A percentile compares a stretch with the other conserved stretches of the same genome.
These are phyloP conservation scores for Viola pubescens DNA, from an alignment of 441 rosid species.

Conservation along the genomic window DNA sequence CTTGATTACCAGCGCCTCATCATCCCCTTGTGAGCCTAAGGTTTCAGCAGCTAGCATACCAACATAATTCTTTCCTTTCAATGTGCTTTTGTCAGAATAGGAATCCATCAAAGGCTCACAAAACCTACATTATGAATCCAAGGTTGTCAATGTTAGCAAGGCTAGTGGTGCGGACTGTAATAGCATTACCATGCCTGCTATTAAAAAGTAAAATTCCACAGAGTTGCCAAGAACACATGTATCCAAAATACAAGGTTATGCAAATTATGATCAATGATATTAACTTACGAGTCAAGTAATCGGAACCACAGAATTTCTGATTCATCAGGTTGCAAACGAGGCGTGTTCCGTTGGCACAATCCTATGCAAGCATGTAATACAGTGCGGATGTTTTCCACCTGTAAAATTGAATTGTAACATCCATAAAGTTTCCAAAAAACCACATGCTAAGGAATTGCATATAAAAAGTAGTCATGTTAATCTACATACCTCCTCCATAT, in stretches of 20 bases:
- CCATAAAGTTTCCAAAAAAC: constrained; percentile 8
- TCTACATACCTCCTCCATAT: constrained; percentile 55
- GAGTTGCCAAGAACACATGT: neutral
- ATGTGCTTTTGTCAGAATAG: constrained; percentile 27
- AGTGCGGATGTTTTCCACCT: constrained; percentile 60
- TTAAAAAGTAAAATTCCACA: neutral
- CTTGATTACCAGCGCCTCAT: constrained; percentile 36
- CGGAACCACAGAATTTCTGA: constrained; percentile 96
- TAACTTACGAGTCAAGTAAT: constrained; percentile 87
- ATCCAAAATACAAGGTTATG: neutral
- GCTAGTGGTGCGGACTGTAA: neutral
- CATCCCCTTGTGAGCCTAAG: constrained; percentile 37
- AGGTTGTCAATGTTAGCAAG: neutral
- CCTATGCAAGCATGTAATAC: constrained; percentile 73
- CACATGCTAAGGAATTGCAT: constrained; percentile 9
- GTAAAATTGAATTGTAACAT: constrained; percentile 22
- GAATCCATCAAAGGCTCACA: constrained; percentile 81
- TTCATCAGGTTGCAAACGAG: constrained; percentile 94
- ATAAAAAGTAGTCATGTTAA: constrained; percentile 8
- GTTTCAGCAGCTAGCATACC: constrained; percentile 28
- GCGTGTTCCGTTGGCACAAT: constrained; percentile 93
- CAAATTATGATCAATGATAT: neutral
- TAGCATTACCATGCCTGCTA: neutral
- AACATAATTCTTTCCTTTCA: constrained; percentile 26
- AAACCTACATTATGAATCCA: constrained; percentile 42